A percentile compares a stretch with the other conserved stretches of the same genome.
These are phyloP conservation scores for Xylariaceae sp. DNA, from an alignment of 2,329 filamentous ascomycete species.

Conservation along the genomic window DNA sequence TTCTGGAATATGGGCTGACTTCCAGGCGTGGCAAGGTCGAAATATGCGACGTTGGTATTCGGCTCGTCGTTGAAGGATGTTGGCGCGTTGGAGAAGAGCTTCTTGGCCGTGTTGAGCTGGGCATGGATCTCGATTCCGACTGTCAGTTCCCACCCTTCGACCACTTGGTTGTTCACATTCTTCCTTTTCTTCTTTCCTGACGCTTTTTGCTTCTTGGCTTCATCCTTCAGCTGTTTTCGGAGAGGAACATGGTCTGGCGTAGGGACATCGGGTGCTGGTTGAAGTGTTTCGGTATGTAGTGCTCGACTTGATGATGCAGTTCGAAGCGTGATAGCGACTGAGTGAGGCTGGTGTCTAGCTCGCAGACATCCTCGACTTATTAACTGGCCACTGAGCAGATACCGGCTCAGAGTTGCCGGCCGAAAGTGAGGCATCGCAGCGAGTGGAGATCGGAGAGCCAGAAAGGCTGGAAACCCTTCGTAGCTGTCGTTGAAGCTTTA, in stretches of 20 bases:
- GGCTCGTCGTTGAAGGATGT: slow-evolving; percentile 66
- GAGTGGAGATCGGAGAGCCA: background rate
- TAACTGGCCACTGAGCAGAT: slow-evolving; percentile 47
- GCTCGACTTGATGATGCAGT: slow-evolving; percentile 18
- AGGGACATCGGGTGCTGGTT: slow-evolving; percentile 19
- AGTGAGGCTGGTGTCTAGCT: slow-evolving; percentile 6
- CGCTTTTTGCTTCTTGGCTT: slow-evolving; percentile 52
- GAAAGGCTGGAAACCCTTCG: background rate
- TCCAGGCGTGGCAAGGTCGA: slow-evolving; percentile 87
- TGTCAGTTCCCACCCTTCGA: slow-evolving; percentile 82
- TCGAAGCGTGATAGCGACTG: slow-evolving; percentile 1
- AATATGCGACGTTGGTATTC: slow-evolving; percentile 84
- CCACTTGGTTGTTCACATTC: slow-evolving; percentile 49
- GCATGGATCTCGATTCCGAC: slow-evolving; percentile 98
- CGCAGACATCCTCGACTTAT: slow-evolving; percentile 42
- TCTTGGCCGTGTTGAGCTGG: slow-evolving; percentile 82
- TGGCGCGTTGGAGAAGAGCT: slow-evolving; percentile 80
- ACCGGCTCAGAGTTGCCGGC: slow-evolving; percentile 45
- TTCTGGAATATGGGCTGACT: slow-evolving; percentile 84
- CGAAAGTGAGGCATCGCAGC: slow-evolving; percentile 43
- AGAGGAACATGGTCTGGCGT: slow-evolving; percentile 46
- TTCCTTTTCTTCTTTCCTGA: slow-evolving; percentile 44
- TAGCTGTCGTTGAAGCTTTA: slow-evolving; percentile 3
- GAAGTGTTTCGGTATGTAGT: slow-evolving; percentile 33
- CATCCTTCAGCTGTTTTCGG: slow-evolving; percentile 70